phyloP scores from a whole-genome alignment of 176 grass and related monocot species.

The Bothriochloa decipiens region DNA sequence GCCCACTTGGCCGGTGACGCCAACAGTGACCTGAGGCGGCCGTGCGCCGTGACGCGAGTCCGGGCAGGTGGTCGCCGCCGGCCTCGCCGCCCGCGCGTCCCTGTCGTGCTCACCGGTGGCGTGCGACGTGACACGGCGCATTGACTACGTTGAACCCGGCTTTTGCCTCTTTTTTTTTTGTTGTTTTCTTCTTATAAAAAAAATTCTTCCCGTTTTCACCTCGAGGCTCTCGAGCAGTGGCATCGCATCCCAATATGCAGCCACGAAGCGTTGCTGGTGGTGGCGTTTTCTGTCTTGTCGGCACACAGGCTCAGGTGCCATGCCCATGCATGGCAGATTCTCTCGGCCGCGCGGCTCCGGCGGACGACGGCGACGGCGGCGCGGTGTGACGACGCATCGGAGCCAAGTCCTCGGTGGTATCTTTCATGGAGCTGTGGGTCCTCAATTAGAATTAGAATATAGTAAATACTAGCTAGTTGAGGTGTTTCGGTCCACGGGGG shows the following conservation, averaged over 20 bases:
- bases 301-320: neutral
- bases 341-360: constrained; percentile 46
- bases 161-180: too few relatives aligned
- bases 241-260: neutral
- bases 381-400: constrained; percentile 2
- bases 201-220: too few relatives aligned
- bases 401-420: neutral
- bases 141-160: neutral
- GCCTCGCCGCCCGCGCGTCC: neutral
- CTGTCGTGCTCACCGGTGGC: neutral
- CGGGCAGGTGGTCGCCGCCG: too few relatives aligned
- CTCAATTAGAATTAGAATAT: too few relatives aligned
- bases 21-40: neutral
- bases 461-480: too few relatives aligned
- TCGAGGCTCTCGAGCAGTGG: neutral
- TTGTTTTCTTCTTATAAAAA: neutral
- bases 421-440: neutral
- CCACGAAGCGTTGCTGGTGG: neutral
- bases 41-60: neutral
- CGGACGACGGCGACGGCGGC: too few relatives aligned
- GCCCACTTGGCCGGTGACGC: neutral
- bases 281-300: neutral
- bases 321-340: neutral
- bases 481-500: neutral
- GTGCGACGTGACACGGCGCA: neutral